Evolutionary conservation across 257 asterid species (phyloP).

Genomic region (Solanum chiquidenum): DNA sequence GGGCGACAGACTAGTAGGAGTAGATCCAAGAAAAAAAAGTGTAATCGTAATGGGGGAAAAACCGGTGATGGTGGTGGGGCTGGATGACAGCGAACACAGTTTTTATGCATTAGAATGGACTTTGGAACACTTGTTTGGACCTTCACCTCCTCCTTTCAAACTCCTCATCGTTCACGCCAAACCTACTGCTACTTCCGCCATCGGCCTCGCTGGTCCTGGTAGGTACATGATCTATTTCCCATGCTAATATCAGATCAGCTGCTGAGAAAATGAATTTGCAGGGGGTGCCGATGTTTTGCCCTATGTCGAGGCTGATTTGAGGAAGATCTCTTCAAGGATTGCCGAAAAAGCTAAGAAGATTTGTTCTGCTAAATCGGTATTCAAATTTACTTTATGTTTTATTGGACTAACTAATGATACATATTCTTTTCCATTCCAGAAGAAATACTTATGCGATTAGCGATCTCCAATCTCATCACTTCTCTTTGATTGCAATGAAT

Average conservation of each 20-base stretch:
- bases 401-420: background rate
- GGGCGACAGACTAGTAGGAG: background rate
- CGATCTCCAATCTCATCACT: background rate
- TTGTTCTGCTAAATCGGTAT: conserved; percentile 58
- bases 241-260: background rate
- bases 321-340: conserved; percentile 54
- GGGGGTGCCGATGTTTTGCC: conserved; percentile 68
- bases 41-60: conserved; percentile 26
- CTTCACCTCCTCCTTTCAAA: conserved; percentile 38
- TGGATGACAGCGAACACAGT: conserved; percentile 82
- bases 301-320: conserved; percentile 56
- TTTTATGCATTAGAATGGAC: conserved; percentile 75
- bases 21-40: background rate
- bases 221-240: background rate
- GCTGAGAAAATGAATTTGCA: background rate
- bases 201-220: conserved; percentile 78
- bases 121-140: conserved; percentile 50
- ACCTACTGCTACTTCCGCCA: conserved; percentile 38
- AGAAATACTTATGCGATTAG: background rate
- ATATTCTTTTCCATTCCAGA: background rate
- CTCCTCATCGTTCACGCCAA: conserved; percentile 61
- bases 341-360: conserved; percentile 50
- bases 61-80: conserved; percentile 67
- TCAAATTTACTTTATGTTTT: background rate
- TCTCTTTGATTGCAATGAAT: background rate